Evolutionary conservation across 2,329 filamentous ascomycete genomes (phyloP).

Genomic region (Colletotrichum brevisporum): DNA sequence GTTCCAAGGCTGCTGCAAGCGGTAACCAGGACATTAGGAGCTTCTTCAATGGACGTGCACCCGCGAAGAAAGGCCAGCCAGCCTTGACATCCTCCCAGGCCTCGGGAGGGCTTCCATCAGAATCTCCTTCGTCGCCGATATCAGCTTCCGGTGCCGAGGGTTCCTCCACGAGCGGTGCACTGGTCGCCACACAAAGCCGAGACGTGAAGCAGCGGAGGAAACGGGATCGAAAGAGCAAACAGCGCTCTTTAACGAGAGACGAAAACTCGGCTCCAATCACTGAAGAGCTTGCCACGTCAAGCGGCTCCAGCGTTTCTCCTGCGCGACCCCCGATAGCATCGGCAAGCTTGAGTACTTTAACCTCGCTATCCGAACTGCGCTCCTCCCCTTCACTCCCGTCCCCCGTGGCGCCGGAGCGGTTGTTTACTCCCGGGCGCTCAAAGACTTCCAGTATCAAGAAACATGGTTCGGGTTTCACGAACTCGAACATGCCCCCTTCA

Average conservation of each 20-base stretch:
- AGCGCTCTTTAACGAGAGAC: constrained; percentile 1
- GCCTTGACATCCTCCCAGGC: constrained; percentile 9
- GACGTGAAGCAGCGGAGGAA: constrained; percentile 15
- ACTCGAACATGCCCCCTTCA: background rate
- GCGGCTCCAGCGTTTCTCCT: background rate
- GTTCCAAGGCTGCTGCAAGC: constrained; percentile 20
- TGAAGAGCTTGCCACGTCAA: background rate
- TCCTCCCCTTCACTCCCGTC: constrained; percentile 2
- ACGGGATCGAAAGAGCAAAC: constrained; percentile 2
- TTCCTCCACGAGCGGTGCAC: background rate
- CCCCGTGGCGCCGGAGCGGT: background rate
- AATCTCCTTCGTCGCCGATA: background rate
- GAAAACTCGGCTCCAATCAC: background rate
- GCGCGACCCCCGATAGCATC: constrained; percentile 4
- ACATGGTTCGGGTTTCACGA: background rate
- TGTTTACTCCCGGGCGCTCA: constrained; percentile 11
- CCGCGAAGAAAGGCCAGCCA: constrained; percentile 6
- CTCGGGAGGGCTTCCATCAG: background rate
- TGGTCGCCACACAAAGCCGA: background rate
- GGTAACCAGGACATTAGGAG: constrained; percentile 33
- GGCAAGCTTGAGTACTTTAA: constrained; percentile 9
- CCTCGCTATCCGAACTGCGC: constrained; percentile 27
- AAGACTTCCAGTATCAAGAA: background rate
- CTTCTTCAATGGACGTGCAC: constrained; percentile 18
- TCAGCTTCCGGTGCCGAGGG: constrained; percentile 7